A percentile compares a stretch with the other conserved stretches of the same genome.
phyloP scores from a whole-genome alignment of 441 rosid genomes.

The Populus hybrid region DNA sequence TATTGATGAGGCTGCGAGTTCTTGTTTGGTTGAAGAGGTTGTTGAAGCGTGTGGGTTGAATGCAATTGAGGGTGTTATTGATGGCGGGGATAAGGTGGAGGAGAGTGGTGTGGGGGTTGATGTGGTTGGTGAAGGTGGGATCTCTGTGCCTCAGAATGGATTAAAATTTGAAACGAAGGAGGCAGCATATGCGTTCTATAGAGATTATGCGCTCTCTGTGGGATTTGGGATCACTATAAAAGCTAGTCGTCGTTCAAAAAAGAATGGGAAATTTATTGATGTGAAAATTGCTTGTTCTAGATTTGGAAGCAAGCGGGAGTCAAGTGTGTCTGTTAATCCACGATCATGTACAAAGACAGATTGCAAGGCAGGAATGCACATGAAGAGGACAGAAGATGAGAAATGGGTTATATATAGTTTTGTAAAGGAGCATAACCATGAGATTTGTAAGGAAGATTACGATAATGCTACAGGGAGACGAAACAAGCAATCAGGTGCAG shows the following conservation, averaged over 20 bases:
- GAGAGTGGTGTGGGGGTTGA: constrained; percentile 8
- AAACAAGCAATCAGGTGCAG: constrained; percentile 34
- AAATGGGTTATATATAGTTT: constrained; percentile 54
- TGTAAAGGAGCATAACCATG: constrained; percentile 64
- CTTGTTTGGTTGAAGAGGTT: constrained; percentile 25
- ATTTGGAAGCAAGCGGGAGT: constrained; percentile 51
- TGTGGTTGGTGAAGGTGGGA: constrained; percentile 14
- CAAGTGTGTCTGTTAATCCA: constrained; percentile 31
- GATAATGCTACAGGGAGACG: constrained; percentile 36
- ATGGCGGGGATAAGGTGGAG: constrained; percentile 22
- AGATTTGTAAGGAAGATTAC: constrained; percentile 50
- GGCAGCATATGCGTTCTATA: constrained; percentile 55
- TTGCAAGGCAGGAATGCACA: constrained; percentile 67
- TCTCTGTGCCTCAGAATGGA: constrained; percentile 34
- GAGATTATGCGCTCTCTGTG: constrained; percentile 53
- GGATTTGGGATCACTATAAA: constrained; percentile 61
- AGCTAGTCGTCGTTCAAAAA: constrained; percentile 61
- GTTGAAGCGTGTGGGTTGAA: constrained; percentile 22
- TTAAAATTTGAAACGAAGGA: constrained; percentile 59
- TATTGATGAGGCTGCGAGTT: constrained; percentile 31
- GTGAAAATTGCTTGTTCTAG: constrained; percentile 61
- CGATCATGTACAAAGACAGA: constrained; percentile 52
- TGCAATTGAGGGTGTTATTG: constrained; percentile 16
- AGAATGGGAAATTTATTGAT: constrained; percentile 57
- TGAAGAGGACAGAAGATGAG: constrained; percentile 59